A percentile compares a stretch with the other conserved stretches of the same genome.
phyloP scores from a whole-genome alignment of 2,329 filamentous ascomycete species.

The Colletotrichum cereale region DNA sequence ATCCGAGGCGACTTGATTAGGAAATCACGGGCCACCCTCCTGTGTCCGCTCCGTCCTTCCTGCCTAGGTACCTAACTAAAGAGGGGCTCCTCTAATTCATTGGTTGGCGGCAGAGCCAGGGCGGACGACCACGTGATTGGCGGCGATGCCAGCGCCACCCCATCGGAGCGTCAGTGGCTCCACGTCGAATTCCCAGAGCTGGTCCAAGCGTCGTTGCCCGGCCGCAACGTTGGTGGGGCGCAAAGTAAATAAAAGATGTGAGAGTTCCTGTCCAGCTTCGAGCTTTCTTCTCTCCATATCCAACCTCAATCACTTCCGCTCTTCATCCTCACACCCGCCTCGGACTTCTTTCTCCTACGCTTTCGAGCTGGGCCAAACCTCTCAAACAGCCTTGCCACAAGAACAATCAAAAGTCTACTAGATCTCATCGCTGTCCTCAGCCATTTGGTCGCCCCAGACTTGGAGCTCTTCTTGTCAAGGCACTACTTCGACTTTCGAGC shows the following conservation, averaged over 20 bases:
- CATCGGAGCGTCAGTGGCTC: slow-evolving; percentile 16
- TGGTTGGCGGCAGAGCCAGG: neutral
- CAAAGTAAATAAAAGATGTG: slow-evolving; percentile 61
- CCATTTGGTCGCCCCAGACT: slow-evolving; percentile 65
- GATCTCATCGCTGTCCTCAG: slow-evolving; percentile 60
- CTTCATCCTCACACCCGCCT: slow-evolving; percentile 35
- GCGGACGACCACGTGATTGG: slow-evolving; percentile 20
- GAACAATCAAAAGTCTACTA: slow-evolving; percentile 55
- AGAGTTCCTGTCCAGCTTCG: slow-evolving; percentile 41
- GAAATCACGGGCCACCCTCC: slow-evolving; percentile 36
- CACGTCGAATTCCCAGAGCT: neutral
- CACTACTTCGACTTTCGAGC: slow-evolving; percentile 61
- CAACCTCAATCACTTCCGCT: slow-evolving; percentile 43
- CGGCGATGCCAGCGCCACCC: neutral
- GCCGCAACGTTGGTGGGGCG: slow-evolving; percentile 48
- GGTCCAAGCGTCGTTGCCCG: slow-evolving; percentile 41
- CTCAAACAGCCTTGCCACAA: slow-evolving; percentile 47
- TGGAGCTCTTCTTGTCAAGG: slow-evolving; percentile 57
- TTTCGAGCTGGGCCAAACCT: slow-evolving; percentile 44
- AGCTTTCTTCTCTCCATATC: slow-evolving; percentile 44
- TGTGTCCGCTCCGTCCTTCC: slow-evolving; percentile 4
- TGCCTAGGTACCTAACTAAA: slow-evolving; percentile 22
- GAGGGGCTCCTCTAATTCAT: slow-evolving; percentile 11
- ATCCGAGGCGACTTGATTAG: slow-evolving; percentile 32
- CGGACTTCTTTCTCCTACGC: slow-evolving; percentile 29